A percentile compares a stretch with the other conserved stretches of the same genome.
These are phyloP conservation scores for Penicillium frequentans DNA, from an alignment of 2,329 filamentous ascomycete species.

Conservation along the genomic window DNA sequence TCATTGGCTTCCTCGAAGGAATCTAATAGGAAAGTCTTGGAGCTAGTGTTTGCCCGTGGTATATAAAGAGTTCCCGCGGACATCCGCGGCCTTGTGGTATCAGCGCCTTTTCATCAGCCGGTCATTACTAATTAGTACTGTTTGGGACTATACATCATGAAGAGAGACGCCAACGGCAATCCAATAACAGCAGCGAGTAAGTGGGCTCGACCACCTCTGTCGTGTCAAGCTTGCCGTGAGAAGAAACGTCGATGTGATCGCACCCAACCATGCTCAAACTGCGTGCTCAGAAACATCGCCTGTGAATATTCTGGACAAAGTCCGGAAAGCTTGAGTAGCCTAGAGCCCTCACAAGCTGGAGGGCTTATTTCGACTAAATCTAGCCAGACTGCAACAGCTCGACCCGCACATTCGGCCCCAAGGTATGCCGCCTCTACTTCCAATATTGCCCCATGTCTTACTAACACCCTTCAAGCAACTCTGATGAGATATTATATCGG, in stretches of 20 bases:
- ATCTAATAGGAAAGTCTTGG: not conserved
- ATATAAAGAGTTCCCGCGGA: constrained; percentile 8
- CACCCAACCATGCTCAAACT: constrained; percentile 22
- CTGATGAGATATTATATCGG: constrained; percentile 11
- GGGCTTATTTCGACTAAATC: not conserved
- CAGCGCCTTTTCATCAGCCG: not conserved
- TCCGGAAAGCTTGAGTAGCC: not conserved
- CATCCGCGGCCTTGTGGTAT: constrained; percentile 5
- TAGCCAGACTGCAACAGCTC: not conserved
- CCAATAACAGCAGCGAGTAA: constrained; percentile 37
- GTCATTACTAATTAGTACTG: not conserved
- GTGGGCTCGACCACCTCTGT: constrained; percentile 15
- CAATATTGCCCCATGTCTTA: not conserved
- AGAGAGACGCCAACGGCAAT: constrained; percentile 7
- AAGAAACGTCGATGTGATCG: constrained; percentile 26
- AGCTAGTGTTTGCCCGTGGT: not conserved
- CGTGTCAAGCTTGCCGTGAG: constrained; percentile 20
- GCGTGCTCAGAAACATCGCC: constrained; percentile 13
- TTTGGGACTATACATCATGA: constrained; percentile 4
- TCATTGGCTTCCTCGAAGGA: not conserved
- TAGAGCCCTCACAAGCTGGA: not conserved
- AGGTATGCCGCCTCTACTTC: not conserved
- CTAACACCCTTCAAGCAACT: constrained; percentile 2
- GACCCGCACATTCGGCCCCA: not conserved
- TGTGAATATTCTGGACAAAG: constrained; percentile 18